Evolutionary conservation across 78 protist genomes (phyloP), one percentile per base, ranked within the genome.

Genomic region (Dictyostelium firmibasis): DNA sequence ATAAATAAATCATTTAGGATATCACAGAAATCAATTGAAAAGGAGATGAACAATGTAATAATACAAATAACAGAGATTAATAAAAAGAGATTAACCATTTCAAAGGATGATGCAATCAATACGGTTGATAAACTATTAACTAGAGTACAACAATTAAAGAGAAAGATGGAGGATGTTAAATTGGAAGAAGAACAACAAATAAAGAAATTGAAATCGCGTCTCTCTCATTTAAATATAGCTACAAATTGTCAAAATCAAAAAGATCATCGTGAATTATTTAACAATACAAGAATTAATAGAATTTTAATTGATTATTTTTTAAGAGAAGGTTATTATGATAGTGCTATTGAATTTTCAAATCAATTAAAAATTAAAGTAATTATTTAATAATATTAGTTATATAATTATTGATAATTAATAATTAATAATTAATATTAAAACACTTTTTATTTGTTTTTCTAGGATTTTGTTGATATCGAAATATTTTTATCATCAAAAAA

Each of bases 381-480:
- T 85, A 25, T 31, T 11, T 25, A 29, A 75, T 31, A 75, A 75
- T 75, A 36, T n/a, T n/a, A n/a, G n/a, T n/a, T n/a, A n/a, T n/a
- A n/a, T n/a, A n/a, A n/a, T n/a, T n/a, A n/a, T n/a, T n/a, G n/a
- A n/a, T n/a, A n/a, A n/a, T n/a, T n/a, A n/a, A n/a, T n/a, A n/a
- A n/a, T n/a, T n/a, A n/a, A n/a, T n/a, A n/a, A n/a, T n/a, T n/a
- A n/a, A 38, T 38, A 38, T 38, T 38, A 50, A 8, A 1, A 1
- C 23, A 6, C 29, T 31, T 27, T 5, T 36, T 23, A 31, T 53
- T 11, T 6, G 2, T 5, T 20, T 36, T 35, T 6, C 1, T 23
- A 91, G 95, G 96, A 87, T 20, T 83, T 92, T 4, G 95, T 92
- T 16, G 97, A 96, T 88, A 75, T 88, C 20, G 96, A 92, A 57